phyloP scores from a whole-genome alignment of 805 yeast species.

The Nakazawaea wickerhamii region DNA sequence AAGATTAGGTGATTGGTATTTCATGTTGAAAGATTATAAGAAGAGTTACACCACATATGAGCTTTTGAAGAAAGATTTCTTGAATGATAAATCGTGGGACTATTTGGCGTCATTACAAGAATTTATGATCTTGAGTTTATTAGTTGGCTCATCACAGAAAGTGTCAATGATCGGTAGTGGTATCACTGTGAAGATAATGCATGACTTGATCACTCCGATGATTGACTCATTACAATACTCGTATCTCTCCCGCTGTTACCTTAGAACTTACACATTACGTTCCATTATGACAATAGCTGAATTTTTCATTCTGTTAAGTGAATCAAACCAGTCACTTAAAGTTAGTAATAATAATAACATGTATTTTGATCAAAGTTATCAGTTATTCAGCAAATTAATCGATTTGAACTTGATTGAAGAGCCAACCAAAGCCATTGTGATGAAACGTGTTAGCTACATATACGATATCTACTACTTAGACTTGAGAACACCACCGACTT shows the following conservation, averaged over 20 bases:
- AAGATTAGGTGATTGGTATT: slow-evolving; percentile 86
- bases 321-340: slow-evolving; percentile 36
- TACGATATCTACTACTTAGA: slow-evolving; percentile 18
- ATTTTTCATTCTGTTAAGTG: slow-evolving; percentile 42
- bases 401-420: slow-evolving; percentile 42
- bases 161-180: slow-evolving; percentile 32
- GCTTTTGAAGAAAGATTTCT: slow-evolving; percentile 68
- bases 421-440: slow-evolving; percentile 33
- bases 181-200: slow-evolving; percentile 39
- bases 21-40: slow-evolving; percentile 85
- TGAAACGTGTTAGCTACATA: slow-evolving; percentile 33
- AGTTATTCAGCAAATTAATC: slow-evolving; percentile 36
- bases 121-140: slow-evolving; percentile 70
- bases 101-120: slow-evolving; percentile 84
- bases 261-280: slow-evolving; percentile 66
- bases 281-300: slow-evolving; percentile 66
- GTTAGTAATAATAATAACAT: slow-evolving; percentile 36
- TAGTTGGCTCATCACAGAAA: slow-evolving; percentile 51
- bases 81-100: slow-evolving; percentile 73
- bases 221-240: slow-evolving; percentile 73
- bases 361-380: slow-evolving; percentile 42
- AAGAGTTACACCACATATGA: slow-evolving; percentile 83
- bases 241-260: slow-evolving; percentile 63
- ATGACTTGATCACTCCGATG: slow-evolving; percentile 51
- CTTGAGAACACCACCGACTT: neutral